A percentile compares a stretch with the other conserved stretches of the same genome.
These are phyloP conservation scores for Allium fistulosum DNA, from an alignment of 106 monocot species.

Conservation along the genomic window DNA sequence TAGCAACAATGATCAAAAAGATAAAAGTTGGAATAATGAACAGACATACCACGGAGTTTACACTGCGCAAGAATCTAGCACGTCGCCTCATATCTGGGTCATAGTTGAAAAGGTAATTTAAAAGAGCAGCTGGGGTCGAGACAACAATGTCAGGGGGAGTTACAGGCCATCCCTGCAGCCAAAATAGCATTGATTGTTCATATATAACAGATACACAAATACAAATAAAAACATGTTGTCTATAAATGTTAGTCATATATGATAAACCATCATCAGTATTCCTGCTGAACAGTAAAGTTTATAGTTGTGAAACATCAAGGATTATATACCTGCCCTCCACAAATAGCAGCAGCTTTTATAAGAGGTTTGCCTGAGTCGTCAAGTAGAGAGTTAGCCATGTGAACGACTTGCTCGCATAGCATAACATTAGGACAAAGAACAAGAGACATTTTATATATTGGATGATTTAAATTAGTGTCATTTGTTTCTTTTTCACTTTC, in stretches of 20 bases:
- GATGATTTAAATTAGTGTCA: constrained; percentile 10
- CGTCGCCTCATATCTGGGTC: constrained; percentile 63
- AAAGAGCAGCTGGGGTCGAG: constrained; percentile 94
- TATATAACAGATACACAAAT: neutral
- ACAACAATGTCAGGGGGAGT: constrained; percentile 70
- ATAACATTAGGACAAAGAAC: constrained; percentile 97
- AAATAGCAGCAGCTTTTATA: constrained; percentile 64
- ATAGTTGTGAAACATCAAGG: too few species aligned
- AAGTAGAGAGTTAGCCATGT: constrained; percentile 69
- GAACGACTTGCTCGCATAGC: constrained; percentile 91
- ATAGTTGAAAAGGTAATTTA: constrained; percentile 74
- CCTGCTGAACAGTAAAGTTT: too few species aligned
- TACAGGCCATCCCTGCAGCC: constrained; percentile 83
- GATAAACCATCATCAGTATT: neutral
- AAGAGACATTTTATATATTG: constrained; percentile 25
- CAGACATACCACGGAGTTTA: constrained; percentile 70
- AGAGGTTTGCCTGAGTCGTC: constrained; percentile 54
- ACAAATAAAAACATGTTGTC: neutral
- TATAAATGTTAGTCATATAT: neutral
- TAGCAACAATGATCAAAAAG: too few species aligned
- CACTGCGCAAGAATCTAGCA: constrained; percentile 47
- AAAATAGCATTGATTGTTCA: neutral
- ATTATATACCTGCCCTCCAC: constrained; percentile 68
- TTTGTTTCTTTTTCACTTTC: constrained; percentile 7
- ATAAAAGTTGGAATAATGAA: too few species aligned